These are phyloP conservation scores for Lipomyces yamadae DNA, from an alignment of 805 yeast species.

Conservation along the genomic window DNA sequence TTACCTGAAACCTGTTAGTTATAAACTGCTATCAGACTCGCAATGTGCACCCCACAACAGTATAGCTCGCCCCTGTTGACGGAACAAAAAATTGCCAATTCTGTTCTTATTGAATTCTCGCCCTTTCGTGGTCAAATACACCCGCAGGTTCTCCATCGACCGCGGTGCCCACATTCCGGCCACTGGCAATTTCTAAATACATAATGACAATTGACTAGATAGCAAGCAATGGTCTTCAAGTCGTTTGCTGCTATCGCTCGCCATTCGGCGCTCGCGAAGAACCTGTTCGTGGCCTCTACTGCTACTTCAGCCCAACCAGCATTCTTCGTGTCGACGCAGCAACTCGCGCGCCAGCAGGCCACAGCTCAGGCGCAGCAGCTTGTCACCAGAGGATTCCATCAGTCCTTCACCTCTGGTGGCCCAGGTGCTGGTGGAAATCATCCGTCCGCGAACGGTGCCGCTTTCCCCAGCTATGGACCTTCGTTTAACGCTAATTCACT, in stretches of 20 bases:
- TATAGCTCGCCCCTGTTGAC: too few relatives aligned
- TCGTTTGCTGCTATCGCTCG: conserved; percentile 47
- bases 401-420: conserved; percentile 31
- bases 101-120: neutral
- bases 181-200: neutral
- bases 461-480: conserved; percentile 32
- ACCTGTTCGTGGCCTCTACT: conserved; percentile 46
- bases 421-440: conserved; percentile 8
- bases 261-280: conserved; percentile 49
- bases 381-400: conserved; percentile 27
- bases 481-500: conserved; percentile 22
- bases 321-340: conserved; percentile 50
- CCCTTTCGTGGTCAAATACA: too few relatives aligned
- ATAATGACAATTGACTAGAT: neutral
- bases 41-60: neutral
- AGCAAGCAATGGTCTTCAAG: conserved; percentile 46
- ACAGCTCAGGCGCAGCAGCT: conserved; percentile 43
- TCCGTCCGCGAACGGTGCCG: conserved; percentile 34
- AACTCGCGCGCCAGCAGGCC: conserved; percentile 47
- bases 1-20: too few relatives aligned
- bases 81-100: too few relatives aligned
- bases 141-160: neutral
- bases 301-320: conserved; percentile 44
- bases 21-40: neutral
- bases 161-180: neutral